Conservation (phyloP, 2,329 filamentous ascomycete species). For the Colletotrichum liriopes region DNA sequence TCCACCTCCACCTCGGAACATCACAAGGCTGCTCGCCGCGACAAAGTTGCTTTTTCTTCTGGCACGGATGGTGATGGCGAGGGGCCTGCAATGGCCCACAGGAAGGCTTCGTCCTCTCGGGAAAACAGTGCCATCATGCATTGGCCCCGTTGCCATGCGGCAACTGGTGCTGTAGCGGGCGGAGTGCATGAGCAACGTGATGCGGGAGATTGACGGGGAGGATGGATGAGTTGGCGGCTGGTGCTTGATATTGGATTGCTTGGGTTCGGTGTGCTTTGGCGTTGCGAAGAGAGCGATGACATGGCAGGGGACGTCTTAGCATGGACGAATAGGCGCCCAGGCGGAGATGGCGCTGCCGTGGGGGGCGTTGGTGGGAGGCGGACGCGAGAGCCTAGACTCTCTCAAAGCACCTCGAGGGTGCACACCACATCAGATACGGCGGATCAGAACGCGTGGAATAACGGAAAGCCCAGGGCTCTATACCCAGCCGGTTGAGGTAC, state of each 20-base stretch:
- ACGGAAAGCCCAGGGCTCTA: neutral
- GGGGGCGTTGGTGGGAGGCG: neutral
- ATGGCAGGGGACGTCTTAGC: neutral
- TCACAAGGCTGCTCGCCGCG: neutral
- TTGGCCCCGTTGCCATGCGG: neutral
- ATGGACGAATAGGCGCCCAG: slow-evolving; percentile 19
- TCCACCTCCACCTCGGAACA: slow-evolving; percentile 1
- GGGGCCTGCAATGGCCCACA: neutral
- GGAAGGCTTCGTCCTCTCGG: neutral
- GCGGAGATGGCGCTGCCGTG: slow-evolving; percentile 9
- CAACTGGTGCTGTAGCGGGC: neutral
- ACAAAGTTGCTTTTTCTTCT: neutral
- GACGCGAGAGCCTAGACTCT: slow-evolving; percentile 1
- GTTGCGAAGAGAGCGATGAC: neutral
- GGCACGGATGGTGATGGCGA: neutral
- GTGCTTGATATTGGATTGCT: slow-evolving; percentile 21
- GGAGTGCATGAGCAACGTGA: slow-evolving; percentile 13
- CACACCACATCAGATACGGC: neutral
- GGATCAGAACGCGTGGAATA: neutral
- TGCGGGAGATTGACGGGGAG: neutral
- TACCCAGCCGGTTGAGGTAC: neutral
- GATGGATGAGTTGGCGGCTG: slow-evolving; percentile 8
- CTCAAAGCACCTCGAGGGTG: slow-evolving; percentile 6
- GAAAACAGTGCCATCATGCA: neutral
- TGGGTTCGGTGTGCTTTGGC: slow-evolving; percentile 24